A percentile compares a stretch with the other conserved stretches of the same genome.
phyloP scores from a whole-genome alignment of 2,329 filamentous ascomycete genomes.

The Sclerotinia glacialis region DNA sequence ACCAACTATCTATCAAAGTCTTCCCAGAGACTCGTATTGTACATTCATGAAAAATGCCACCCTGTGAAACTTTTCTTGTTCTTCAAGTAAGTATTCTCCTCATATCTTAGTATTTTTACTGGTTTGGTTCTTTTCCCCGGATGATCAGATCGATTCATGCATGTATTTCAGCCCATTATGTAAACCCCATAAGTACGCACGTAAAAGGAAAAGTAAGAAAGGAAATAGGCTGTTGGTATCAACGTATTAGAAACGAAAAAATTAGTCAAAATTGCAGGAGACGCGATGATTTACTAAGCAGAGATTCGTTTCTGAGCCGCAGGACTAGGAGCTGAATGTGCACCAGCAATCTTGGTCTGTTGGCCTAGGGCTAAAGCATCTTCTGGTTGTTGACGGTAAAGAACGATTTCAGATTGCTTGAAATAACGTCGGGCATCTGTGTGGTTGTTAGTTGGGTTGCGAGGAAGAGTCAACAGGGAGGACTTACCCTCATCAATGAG shows the following conservation, averaged over 20 bases:
- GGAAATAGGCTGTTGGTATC: slow-evolving; percentile 17
- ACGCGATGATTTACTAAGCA: slow-evolving; percentile 5
- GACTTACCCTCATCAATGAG: slow-evolving; percentile 83
- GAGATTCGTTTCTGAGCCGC: slow-evolving; percentile 22
- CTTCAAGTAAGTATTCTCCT: not conserved
- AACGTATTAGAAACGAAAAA: slow-evolving; percentile 1
- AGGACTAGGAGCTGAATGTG: slow-evolving; percentile 36
- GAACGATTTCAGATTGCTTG: slow-evolving; percentile 97
- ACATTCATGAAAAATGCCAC: not conserved
- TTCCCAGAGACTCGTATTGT: slow-evolving; percentile 7
- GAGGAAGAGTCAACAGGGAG: slow-evolving; percentile 10
- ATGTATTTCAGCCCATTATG: not conserved
- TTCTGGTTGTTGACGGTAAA: slow-evolving; percentile 78
- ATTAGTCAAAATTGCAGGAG: not conserved
- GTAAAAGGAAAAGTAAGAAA: not conserved
- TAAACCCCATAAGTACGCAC: not conserved
- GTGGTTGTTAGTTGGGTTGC: slow-evolving; percentile 3
- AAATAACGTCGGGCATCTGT: slow-evolving; percentile 93
- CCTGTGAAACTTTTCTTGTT: slow-evolving; percentile 1
- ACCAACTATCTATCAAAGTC: slow-evolving; percentile 2
- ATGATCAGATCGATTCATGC: slow-evolving; percentile 3
- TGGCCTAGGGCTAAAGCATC: slow-evolving; percentile 42
- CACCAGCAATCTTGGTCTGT: slow-evolving; percentile 39
- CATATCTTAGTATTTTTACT: slow-evolving; percentile 11
- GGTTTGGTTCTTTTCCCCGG: not conserved